Conservation (phyloP, 345 rosid genomes). For the Heritiera fomes region DNA sequence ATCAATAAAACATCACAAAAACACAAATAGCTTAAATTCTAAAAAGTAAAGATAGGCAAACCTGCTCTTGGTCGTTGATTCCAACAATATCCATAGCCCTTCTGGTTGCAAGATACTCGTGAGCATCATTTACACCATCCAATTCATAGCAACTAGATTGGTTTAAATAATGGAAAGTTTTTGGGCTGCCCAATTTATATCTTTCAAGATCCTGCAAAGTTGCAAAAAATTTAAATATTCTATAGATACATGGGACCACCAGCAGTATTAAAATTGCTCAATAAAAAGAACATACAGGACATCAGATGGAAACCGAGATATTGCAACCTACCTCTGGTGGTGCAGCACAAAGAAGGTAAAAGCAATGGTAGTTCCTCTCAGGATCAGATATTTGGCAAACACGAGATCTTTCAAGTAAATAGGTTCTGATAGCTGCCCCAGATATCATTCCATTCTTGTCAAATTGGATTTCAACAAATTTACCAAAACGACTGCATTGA, state of each 20-base stretch:
- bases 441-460: slow-evolving; percentile 82
- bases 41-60: slow-evolving; percentile 16
- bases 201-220: slow-evolving; percentile 57
- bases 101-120: slow-evolving; percentile 71
- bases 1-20: not conserved
- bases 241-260: not conserved
- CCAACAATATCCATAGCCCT: slow-evolving; percentile 86
- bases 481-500: slow-evolving; percentile 73
- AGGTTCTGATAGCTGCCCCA: slow-evolving; percentile 84
- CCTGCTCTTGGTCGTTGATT: slow-evolving; percentile 65
- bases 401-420: slow-evolving; percentile 77
- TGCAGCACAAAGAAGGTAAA: slow-evolving; percentile 74
- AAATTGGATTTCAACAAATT: slow-evolving; percentile 90
- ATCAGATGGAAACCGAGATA: not conserved
- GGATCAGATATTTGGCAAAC: slow-evolving; percentile 81
- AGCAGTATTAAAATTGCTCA: not conserved
- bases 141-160: slow-evolving; percentile 69
- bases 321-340: slow-evolving; percentile 51
- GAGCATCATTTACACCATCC: slow-evolving; percentile 68
- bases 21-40: not conserved
- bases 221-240: not conserved
- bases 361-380: slow-evolving; percentile 80
- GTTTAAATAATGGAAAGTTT: slow-evolving; percentile 65
- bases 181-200: slow-evolving; percentile 68
- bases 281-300: not conserved